phyloP scores from a whole-genome alignment of 768 basidiomycete genomes.

The Trametes punicea region DNA sequence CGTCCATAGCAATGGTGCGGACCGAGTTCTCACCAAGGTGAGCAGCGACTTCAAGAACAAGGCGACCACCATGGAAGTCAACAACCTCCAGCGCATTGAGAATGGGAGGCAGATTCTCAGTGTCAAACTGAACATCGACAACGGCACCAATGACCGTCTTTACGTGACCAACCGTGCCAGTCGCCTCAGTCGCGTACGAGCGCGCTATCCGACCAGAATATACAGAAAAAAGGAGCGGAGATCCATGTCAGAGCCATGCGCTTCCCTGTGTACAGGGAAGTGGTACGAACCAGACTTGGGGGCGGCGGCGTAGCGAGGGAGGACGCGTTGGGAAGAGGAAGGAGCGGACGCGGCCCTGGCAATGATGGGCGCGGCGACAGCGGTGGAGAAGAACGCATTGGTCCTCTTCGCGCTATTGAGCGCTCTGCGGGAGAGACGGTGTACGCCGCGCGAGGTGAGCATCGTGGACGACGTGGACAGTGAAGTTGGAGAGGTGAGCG shows the following conservation, averaged over 20 bases:
- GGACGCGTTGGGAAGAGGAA: slow-evolving; percentile 42
- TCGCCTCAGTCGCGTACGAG: slow-evolving; percentile 89
- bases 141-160: slow-evolving; percentile 99
- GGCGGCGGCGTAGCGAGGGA: slow-evolving; percentile 47
- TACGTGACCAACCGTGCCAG: slow-evolving; percentile 68
- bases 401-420: slow-evolving; percentile 72
- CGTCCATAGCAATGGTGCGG: slow-evolving; percentile 99
- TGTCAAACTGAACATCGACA: slow-evolving; percentile 98
- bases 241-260: slow-evolving; percentile 9
- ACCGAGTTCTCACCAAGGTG: slow-evolving; percentile 99
- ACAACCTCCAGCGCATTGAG: slow-evolving; percentile 99
- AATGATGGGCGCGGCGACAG: slow-evolving; percentile 48
- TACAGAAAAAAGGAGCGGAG: slow-evolving; percentile 20
- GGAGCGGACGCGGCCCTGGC: slow-evolving; percentile 48
- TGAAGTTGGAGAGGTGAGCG: slow-evolving; percentile 27
- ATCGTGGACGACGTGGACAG: slow-evolving; percentile 46
- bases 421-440: slow-evolving; percentile 85
- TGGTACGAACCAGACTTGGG: slow-evolving; percentile 51
- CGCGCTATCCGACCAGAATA: slow-evolving; percentile 51
- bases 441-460: slow-evolving; percentile 85
- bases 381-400: slow-evolving; percentile 78
- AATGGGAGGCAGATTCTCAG: slow-evolving; percentile 92
- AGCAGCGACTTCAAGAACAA: slow-evolving; percentile 98
- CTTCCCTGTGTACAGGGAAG: background rate
- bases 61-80: slow-evolving; percentile 89